Evolutionary conservation across 2,329 filamentous ascomycete species (phyloP).

Genomic region (Plenodomus lindquistii): DNA sequence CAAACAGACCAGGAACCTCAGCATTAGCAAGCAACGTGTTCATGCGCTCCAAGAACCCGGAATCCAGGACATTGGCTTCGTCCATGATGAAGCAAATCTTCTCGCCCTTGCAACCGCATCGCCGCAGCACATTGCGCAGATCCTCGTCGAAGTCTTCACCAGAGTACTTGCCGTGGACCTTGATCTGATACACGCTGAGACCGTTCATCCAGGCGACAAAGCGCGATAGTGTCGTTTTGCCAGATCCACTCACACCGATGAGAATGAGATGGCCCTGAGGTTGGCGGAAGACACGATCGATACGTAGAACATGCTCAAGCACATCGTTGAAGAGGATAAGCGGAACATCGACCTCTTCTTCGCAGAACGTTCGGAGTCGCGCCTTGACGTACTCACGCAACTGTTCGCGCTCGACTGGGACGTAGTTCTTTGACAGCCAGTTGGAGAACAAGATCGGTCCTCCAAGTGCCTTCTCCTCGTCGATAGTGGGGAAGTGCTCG

Average conservation of each 20-base stretch:
- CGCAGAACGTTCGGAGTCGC: conserved; percentile 95
- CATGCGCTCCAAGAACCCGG: conserved; percentile 98
- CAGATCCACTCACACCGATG: conserved; percentile 97
- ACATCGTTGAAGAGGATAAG: conserved; percentile 99
- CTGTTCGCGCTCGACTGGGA: conserved; percentile 93
- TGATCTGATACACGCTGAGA: conserved; percentile 98
- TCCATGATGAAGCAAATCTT: conserved; percentile 99
- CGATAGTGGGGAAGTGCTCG: conserved; percentile 93
- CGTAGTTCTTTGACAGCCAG: conserved; percentile 98
- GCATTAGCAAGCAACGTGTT: conserved; percentile 98
- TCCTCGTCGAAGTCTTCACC: conserved; percentile 99
- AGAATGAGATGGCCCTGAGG: conserved; percentile 97
- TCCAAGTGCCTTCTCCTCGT: conserved; percentile 84
- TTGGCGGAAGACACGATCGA: conserved; percentile 97
- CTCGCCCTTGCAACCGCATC: conserved; percentile 96
- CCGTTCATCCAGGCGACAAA: conserved; percentile 99
- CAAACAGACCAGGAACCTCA: conserved; percentile 98
- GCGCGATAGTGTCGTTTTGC: conserved; percentile 95
- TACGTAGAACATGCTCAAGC: conserved; percentile 94
- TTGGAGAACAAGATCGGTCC: conserved; percentile 98
- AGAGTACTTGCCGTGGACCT: conserved; percentile 98
- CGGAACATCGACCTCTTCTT: conserved; percentile 98
- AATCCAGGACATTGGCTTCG: conserved; percentile 97
- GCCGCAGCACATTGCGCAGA: conserved; percentile 85
- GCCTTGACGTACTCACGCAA: conserved; percentile 97